phyloP scores from a whole-genome alignment of 345 rosid species.

The Brassica cretica region DNA sequence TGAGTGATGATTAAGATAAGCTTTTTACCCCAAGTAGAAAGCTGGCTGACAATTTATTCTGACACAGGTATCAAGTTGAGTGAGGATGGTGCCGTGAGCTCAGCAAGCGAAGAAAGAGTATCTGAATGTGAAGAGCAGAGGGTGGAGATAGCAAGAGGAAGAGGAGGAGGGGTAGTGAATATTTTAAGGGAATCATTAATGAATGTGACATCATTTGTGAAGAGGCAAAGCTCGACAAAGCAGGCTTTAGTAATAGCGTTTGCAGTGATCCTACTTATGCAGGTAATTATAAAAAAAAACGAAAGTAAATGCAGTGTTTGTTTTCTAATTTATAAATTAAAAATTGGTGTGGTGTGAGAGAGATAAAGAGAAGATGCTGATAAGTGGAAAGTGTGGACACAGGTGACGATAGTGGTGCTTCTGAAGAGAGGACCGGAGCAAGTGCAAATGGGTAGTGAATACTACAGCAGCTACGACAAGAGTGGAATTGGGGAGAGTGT shows the following conservation, averaged over 20 bases:
- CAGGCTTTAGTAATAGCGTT: constrained; percentile 61
- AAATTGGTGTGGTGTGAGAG: not conserved
- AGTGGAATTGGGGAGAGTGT: constrained; percentile 48
- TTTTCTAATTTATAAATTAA: not conserved
- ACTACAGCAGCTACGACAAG: constrained; percentile 34
- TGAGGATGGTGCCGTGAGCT: constrained; percentile 38
- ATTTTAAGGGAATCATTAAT: constrained; percentile 39
- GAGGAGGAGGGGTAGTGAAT: constrained; percentile 36
- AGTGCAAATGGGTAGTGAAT: constrained; percentile 42
- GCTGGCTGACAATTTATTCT: constrained; percentile 21
- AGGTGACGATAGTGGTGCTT: constrained; percentile 78
- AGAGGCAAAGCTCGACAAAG: constrained; percentile 56
- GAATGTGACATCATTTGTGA: constrained; percentile 47
- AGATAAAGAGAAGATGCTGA: constrained; percentile 3
- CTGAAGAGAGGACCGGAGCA: constrained; percentile 59
- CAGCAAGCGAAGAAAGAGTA: constrained; percentile 43
- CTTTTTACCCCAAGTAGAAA: not conserved
- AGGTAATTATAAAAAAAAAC: constrained; percentile 45
- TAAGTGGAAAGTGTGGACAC: constrained; percentile 34
- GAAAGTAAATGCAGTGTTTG: not conserved
- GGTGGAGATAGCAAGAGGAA: constrained; percentile 37
- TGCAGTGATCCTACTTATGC: constrained; percentile 78
- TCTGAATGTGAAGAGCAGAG: constrained; percentile 31
- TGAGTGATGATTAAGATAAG: constrained; percentile 9
- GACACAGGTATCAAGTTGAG: constrained; percentile 38